Base-by-base conservation (phyloP, 208 protist species). In the Crithidia brevicula region DNA sequence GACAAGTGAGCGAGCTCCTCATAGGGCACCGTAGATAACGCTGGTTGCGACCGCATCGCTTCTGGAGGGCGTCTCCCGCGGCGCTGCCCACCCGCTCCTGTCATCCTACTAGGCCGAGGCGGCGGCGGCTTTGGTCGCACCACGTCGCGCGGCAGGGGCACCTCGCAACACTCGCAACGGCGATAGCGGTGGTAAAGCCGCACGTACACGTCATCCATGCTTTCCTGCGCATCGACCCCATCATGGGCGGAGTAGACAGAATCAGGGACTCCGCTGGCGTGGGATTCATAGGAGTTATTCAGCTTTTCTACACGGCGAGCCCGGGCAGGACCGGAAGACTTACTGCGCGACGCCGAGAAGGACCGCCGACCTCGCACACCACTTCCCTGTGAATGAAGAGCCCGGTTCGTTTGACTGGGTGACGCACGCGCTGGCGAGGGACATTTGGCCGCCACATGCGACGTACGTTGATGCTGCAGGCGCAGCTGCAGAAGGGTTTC, bases 131-230 rank as follows among this genome's bases (percentile, higher is more conserved):
- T 10, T n/a, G 67, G 54, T 20, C 18, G 46, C 38, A 51, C 34
- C 7, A 33, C 30, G 16, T 40, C 36, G 4, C 15, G 43, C 6
- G 36, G 56, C 58, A 57, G 31, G 2, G 45, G 47, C 25, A 50
- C 46, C 18, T 62, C 42, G 25, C 54, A 63, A 36, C 57, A 65
- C 25, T 73, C 49, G 31, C 58, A 66, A 20, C 57, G 58, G n/a
- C 47, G 20, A 18, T 38, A 38, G 18, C 30, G 27, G 33, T 40
- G 49, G 20, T 46, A 56, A 9, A 57, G 23, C 22, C 20, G 25
- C 1, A 23, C 46, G 27, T 54, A 42, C n/a, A n/a, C 50, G 33
- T 60, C 46, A 15, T 36, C 23, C 9, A 13, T 11, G 42, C 33
- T 18, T 5, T 52, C 57, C n/a, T 4, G 20, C 22, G 15, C 3